Evolutionary conservation across 164 flowering plant species (phyloP).

Genomic region (Cinnamomum chago): DNA sequence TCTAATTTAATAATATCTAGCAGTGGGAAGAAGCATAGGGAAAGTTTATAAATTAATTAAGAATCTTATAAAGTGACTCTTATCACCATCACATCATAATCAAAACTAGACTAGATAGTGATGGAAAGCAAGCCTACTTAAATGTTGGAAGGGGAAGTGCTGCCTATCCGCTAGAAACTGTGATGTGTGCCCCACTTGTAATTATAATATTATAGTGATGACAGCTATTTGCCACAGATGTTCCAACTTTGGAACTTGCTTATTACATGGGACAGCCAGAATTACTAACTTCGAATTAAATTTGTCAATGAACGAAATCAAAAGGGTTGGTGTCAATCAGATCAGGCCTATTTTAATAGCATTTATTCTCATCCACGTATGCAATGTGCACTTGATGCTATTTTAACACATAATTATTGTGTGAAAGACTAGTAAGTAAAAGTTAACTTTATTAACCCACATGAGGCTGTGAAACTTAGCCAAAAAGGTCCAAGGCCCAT

Average conservation of each 20-base stretch:
- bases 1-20: neutral
- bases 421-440: too few species aligned
- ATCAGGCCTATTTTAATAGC: too few species aligned
- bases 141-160: neutral
- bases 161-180: neutral
- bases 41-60: neutral
- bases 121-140: neutral
- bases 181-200: neutral
- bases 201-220: neutral
- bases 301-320: neutral
- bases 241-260: neutral
- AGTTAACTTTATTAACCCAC: too few species aligned
- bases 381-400: too few species aligned
- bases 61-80: neutral
- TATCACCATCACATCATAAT: neutral
- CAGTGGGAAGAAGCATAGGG: neutral
- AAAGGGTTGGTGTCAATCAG: neutral
- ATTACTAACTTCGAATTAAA: neutral
- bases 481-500: too few species aligned
- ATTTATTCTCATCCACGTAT: too few species aligned
- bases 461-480: too few species aligned
- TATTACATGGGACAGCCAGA: neutral
- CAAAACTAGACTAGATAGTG: neutral
- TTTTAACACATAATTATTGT: too few species aligned
- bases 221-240: neutral